Conservation (phyloP, 2,329 filamentous ascomycete genomes). For the Cadophora sp. region DNA sequence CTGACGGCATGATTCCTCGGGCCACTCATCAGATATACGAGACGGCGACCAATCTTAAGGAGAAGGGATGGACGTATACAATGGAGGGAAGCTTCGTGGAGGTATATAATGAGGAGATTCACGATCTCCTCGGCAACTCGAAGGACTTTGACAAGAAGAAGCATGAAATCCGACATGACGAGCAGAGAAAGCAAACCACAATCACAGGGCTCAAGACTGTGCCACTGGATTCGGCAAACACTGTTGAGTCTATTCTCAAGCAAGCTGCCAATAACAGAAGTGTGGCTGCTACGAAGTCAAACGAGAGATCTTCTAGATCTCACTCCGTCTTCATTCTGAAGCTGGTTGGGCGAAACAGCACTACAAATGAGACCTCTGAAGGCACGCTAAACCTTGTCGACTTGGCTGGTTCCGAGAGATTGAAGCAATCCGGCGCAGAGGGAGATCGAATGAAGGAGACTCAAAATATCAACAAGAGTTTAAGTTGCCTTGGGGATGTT, state of each 20-base stretch:
- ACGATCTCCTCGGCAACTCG: slow-evolving; percentile 81
- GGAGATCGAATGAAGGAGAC: slow-evolving; percentile 92
- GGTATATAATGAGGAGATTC: slow-evolving; percentile 97
- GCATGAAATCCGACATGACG: slow-evolving; percentile 88
- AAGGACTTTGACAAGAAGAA: slow-evolving; percentile 80
- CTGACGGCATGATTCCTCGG: slow-evolving; percentile 92
- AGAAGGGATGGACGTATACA: slow-evolving; percentile 92
- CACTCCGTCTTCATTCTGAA: slow-evolving; percentile 98
- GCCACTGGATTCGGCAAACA: slow-evolving; percentile 76
- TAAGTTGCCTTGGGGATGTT: slow-evolving; percentile 92
- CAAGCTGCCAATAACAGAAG: slow-evolving; percentile 86
- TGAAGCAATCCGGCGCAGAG: slow-evolving; percentile 86
- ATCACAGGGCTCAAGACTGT: slow-evolving; percentile 83
- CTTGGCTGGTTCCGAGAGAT: slow-evolving; percentile 88
- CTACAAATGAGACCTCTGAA: slow-evolving; percentile 83
- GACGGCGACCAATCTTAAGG: slow-evolving; percentile 80
- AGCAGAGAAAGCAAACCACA: slow-evolving; percentile 78
- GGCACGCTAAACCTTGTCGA: slow-evolving; percentile 96
- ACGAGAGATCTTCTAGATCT: slow-evolving; percentile 91
- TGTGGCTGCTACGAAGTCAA: slow-evolving; percentile 96
- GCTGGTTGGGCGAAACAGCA: slow-evolving; percentile 68
- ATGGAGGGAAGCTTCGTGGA: slow-evolving; percentile 97
- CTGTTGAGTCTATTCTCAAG: slow-evolving; percentile 80
- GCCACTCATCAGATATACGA: slow-evolving; percentile 94
- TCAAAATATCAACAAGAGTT: slow-evolving; percentile 94